phyloP scores from a whole-genome alignment of 108 stramenopile species.

The Stephanodiscus minutulus region DNA sequence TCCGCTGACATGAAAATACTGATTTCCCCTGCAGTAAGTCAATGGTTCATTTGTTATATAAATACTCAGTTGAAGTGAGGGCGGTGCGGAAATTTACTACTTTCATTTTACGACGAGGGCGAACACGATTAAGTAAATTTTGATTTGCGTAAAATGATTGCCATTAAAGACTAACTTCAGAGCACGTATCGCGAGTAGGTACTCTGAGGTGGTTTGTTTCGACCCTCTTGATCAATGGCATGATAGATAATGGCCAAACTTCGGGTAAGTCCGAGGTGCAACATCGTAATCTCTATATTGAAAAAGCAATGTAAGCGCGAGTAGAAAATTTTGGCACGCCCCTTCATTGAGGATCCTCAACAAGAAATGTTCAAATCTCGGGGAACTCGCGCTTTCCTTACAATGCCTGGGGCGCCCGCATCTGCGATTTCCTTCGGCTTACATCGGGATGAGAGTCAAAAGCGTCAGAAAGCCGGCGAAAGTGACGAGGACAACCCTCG shows the following conservation, averaged over 20 bases:
- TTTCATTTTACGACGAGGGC: not conserved
- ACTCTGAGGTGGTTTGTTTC: too few relatives aligned
- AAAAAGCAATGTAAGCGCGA: too few relatives aligned
- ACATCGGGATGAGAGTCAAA: conserved; percentile 74
- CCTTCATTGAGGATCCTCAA: not conserved
- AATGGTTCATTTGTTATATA: too few relatives aligned
- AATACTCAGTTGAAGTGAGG: too few relatives aligned
- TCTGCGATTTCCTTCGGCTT: conserved; percentile 4
- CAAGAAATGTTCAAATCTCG: not conserved
- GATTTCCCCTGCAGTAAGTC: too few relatives aligned
- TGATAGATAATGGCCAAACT: too few relatives aligned
- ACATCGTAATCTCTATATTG: too few relatives aligned
- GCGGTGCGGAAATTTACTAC: too few relatives aligned
- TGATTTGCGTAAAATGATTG: not conserved
- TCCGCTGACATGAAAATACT: conserved; percentile 30
- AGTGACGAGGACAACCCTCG: conserved; percentile 58
- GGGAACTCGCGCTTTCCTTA: too few relatives aligned
- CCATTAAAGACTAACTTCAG: not conserved
- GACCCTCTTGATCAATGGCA: too few relatives aligned
- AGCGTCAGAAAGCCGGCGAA: conserved; percentile 61
- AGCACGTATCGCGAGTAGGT: not conserved
- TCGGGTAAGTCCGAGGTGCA: too few relatives aligned
- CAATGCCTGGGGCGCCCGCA: not conserved
- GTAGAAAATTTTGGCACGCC: not conserved
- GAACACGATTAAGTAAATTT: not conserved